Conservation (phyloP, 1,284 basidiomycete genomes). For the Volvariella volvacea region DNA sequence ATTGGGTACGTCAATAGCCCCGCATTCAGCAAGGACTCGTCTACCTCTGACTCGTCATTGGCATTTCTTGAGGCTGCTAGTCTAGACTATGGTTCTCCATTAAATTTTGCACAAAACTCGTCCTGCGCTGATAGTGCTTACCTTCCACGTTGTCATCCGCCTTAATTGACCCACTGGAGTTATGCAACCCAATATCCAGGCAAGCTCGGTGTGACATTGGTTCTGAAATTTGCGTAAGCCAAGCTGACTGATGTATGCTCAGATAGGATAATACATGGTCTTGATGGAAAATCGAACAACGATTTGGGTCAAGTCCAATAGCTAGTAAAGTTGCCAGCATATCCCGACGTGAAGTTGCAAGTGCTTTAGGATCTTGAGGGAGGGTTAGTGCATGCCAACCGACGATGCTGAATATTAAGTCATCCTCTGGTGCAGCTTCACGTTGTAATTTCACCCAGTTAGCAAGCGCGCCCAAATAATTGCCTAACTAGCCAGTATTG, state of each 20-base stretch:
- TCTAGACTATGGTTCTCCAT: conserved; percentile 45
- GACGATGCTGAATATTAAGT: conserved; percentile 81
- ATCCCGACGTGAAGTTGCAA: conserved; percentile 62
- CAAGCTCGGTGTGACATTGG: conserved; percentile 80
- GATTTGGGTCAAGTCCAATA: conserved; percentile 76
- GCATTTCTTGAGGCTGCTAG: conserved; percentile 72
- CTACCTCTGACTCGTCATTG: conserved; percentile 67
- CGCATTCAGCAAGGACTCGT: conserved; percentile 76
- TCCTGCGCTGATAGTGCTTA: conserved; percentile 20
- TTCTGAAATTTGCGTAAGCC: conserved; percentile 43
- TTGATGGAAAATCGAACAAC: conserved; percentile 81
- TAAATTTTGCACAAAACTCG: conserved; percentile 1
- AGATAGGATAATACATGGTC: conserved; percentile 54
- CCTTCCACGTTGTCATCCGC: conserved; percentile 97
- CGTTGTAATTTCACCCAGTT: conserved; percentile 85
- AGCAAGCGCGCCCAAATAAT: conserved; percentile 84
- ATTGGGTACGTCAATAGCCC: conserved; percentile 92
- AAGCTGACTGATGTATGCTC: background rate
- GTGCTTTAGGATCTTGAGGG: conserved; percentile 72
- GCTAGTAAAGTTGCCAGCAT: conserved; percentile 84
- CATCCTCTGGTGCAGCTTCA: conserved; percentile 49
- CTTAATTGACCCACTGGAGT: conserved; percentile 79
- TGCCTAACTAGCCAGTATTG: conserved; percentile 64
- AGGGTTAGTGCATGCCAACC: conserved; percentile 90
- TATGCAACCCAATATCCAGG: conserved; percentile 87